phyloP scores from a whole-genome alignment of 306 rosid genomes.

The Dicorynia guianensis region DNA sequence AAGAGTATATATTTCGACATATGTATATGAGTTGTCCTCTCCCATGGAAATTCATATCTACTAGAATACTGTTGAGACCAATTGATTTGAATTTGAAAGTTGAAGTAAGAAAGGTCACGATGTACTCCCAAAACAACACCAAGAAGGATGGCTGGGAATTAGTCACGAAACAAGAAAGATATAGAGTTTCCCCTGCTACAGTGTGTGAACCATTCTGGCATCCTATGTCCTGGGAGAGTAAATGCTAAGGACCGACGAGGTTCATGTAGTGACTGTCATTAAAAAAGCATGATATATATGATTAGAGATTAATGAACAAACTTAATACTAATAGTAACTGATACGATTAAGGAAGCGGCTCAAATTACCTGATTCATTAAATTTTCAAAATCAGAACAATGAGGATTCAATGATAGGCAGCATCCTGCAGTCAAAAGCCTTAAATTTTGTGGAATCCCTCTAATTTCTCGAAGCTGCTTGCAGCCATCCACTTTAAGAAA shows the following conservation, averaged over 20 bases:
- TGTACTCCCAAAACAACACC: neutral
- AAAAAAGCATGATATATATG: too few species aligned
- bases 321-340: too few species aligned
- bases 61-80: too few species aligned
- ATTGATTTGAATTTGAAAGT: neutral
- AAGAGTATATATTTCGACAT: neutral
- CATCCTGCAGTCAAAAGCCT: rapidly evolving
- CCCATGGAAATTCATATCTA: too few species aligned
- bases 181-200: neutral
- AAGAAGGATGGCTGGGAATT: neutral
- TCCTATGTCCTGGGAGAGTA: neutral
- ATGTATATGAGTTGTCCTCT: neutral
- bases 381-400: neutral
- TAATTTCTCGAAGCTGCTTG: neutral
- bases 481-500: neutral
- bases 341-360: neutral
- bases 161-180: neutral
- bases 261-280: neutral
- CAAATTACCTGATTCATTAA: too few species aligned
- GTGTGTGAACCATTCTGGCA: neutral
- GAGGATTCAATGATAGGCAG: neutral
- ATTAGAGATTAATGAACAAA: neutral
- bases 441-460: neutral
- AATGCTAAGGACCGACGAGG: neutral
- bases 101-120: too few species aligned